phyloP scores from a whole-genome alignment of 1,284 basidiomycete species.

The Moesziomyces globuligerus region DNA sequence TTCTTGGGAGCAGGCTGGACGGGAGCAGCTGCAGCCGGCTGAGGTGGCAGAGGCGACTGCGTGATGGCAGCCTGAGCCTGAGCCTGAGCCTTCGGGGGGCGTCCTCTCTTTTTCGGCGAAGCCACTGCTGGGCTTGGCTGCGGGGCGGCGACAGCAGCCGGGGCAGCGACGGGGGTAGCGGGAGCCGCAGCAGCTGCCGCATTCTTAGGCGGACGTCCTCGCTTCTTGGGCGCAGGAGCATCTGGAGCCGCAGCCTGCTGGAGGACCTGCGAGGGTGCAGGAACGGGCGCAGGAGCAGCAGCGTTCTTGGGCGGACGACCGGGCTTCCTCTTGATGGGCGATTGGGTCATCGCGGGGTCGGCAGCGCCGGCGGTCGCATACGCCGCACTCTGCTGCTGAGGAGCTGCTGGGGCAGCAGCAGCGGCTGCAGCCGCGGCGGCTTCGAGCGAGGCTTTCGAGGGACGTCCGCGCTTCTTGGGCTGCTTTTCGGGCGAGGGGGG shows the following conservation, averaged over 20 bases:
- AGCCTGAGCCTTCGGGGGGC: constrained; percentile 14
- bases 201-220: constrained; percentile 32
- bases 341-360: constrained; percentile 1
- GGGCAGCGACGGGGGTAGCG: constrained; percentile 1
- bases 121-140: constrained; percentile 1
- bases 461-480: constrained; percentile 43
- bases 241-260: constrained; percentile 2
- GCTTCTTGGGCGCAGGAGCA: constrained; percentile 24
- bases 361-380: constrained; percentile 5
- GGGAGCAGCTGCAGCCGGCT: not conserved
- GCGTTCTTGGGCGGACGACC: constrained; percentile 32
- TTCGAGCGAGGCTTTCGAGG: constrained; percentile 24
- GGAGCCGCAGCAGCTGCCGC: constrained; percentile 5
- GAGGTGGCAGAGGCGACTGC: not conserved
- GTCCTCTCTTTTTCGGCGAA: constrained; percentile 24
- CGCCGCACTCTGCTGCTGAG: not conserved
- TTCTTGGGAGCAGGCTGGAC: constrained; percentile 24
- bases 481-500: constrained; percentile 8
- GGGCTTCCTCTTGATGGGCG: constrained; percentile 23
- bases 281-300: constrained; percentile 5
- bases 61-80: not conserved
- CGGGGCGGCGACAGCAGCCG: not conserved
- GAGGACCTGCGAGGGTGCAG: constrained; percentile 1
- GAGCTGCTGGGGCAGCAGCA: constrained; percentile 12
- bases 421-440: constrained; percentile 6